Evolutionary conservation across 1,284 basidiomycete species (phyloP), one percentile per base, ranked within the genome.

Genomic region (Ustilago nuda): DNA sequence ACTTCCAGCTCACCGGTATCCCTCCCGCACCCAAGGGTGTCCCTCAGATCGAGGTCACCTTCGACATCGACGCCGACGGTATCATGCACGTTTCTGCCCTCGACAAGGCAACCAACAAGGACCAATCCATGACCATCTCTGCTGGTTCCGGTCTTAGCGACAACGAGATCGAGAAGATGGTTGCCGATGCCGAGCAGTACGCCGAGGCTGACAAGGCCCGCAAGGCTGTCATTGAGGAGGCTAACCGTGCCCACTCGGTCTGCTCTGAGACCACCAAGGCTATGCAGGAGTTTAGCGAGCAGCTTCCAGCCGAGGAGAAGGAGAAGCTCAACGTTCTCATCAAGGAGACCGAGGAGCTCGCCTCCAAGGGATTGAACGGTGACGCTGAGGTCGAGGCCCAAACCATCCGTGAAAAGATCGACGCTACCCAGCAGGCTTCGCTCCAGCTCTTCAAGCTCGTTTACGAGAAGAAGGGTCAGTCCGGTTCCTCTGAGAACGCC

Each of bases 381-480:
- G 95, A 97, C 83, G 89, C 90, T 15, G 90, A 90, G 37, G 88
- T 97, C 84, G 93, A 91, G 69, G 91, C 94, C 52, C 94, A 98
- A 67, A 87, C 89, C 76, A 95, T 99, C 89, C 92, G 94, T 85
- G 92, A 92, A 87, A 95, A 95, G 90, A 93, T 98, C 84, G 91
- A 90, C 87, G 93, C 95, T 88, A 94, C 94, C n/a, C 95, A 99
- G 86, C 92, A 94, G 86, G 95, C 95, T 48, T 96, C 94, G 36
- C 91, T 99, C 55, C 94, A 94, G 80, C 92, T 99, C 78, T 99
- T 98, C 94, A 93, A 97, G 88, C 97, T 96, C 91, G 92, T 95
- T 33, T 97, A 98, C 87, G 94, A 97, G 90, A 94, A 94, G 90
- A 91, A 92, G 76, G 90, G 91, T 60, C 91, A 92, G 87, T 89